Evolutionary conservation across 345 rosid genomes (phyloP).

Genomic region (Eutrema yunnanense): DNA sequence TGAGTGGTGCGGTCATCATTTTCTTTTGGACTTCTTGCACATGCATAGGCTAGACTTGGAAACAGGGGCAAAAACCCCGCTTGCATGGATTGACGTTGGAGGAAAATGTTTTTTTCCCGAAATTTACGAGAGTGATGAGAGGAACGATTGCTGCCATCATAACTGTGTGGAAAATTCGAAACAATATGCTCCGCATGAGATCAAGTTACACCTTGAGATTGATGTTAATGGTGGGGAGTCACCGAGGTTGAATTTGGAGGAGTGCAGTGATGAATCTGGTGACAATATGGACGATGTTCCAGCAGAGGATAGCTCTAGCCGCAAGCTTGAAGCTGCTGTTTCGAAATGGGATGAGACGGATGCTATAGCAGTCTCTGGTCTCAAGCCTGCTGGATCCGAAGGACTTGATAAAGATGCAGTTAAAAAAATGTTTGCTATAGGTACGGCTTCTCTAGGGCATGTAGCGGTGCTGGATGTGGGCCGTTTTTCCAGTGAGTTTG

Average conservation of each 20-base stretch:
- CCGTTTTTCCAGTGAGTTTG: constrained; percentile 38
- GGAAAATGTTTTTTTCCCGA: constrained; percentile 86
- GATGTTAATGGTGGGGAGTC: constrained; percentile 54
- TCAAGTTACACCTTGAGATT: constrained; percentile 81
- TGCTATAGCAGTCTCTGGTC: constrained; percentile 17
- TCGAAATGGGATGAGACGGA: constrained; percentile 38
- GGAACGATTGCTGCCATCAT: constrained; percentile 33
- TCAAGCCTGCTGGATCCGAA: constrained; percentile 21
- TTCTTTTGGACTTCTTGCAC: constrained; percentile 72
- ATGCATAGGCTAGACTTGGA: constrained; percentile 64
- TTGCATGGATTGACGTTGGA: constrained; percentile 94
- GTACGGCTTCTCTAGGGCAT: constrained; percentile 39
- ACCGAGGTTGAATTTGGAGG: constrained; percentile 44
- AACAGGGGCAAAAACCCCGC: constrained; percentile 55
- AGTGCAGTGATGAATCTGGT: constrained; percentile 74
- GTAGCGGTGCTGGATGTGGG: constrained; percentile 44
- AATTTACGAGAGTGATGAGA: constrained; percentile 37
- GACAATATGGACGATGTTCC: constrained; percentile 33
- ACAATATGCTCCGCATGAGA: constrained; percentile 42
- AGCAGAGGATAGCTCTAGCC: constrained; percentile 45
- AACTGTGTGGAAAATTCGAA: constrained; percentile 31
- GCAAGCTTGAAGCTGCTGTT: constrained; percentile 22
- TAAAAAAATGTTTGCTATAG: constrained; percentile 44
- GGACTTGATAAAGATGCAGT: constrained; percentile 41
- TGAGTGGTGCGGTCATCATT: constrained; percentile 41